A percentile compares a stretch with the other conserved stretches of the same genome.
Evolutionary conservation across 371 early-diverging fungal species (phyloP).

Genomic region (Dinochytrium kinnereticum): DNA sequence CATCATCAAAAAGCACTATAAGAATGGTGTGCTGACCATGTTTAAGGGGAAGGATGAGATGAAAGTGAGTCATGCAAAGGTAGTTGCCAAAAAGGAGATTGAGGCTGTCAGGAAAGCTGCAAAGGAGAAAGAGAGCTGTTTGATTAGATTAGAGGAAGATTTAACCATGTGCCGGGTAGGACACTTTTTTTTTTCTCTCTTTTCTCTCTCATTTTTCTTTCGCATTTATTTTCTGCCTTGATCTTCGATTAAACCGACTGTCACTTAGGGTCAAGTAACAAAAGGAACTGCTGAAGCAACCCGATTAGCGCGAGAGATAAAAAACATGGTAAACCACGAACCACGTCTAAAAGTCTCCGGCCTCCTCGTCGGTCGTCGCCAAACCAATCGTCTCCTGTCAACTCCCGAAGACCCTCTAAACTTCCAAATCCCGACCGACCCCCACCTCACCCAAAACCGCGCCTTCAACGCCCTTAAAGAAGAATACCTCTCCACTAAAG

Average conservation of each 20-base stretch:
- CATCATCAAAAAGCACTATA: constrained; percentile 27
- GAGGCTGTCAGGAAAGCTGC: background rate
- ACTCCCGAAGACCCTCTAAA: constrained; percentile 17
- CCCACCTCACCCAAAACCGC: constrained; percentile 23
- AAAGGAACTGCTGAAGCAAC: constrained; percentile 14
- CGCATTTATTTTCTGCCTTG: too few species aligned
- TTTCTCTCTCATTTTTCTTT: too few species aligned
- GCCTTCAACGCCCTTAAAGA: constrained; percentile 13
- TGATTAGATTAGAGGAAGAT: constrained; percentile 17
- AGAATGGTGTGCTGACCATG: constrained; percentile 29
- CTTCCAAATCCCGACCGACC: constrained; percentile 9
- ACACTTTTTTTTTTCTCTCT: background rate
- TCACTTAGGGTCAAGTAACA: constrained; percentile 7
- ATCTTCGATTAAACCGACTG: too few species aligned
- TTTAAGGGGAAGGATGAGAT: constrained; percentile 35
- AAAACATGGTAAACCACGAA: background rate
- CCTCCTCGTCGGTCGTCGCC: constrained; percentile 5
- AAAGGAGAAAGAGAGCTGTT: constrained; percentile 9
- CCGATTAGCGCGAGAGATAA: constrained; percentile 14
- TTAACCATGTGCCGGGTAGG: constrained; percentile 9
- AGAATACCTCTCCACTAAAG: constrained; percentile 13
- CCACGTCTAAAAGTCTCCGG: constrained; percentile 13
- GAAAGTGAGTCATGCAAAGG: constrained; percentile 28
- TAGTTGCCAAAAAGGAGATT: constrained; percentile 29
- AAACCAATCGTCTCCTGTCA: constrained; percentile 13